Conservation (phyloP, 306 rosid species). For the Astragalus membranaceus region DNA sequence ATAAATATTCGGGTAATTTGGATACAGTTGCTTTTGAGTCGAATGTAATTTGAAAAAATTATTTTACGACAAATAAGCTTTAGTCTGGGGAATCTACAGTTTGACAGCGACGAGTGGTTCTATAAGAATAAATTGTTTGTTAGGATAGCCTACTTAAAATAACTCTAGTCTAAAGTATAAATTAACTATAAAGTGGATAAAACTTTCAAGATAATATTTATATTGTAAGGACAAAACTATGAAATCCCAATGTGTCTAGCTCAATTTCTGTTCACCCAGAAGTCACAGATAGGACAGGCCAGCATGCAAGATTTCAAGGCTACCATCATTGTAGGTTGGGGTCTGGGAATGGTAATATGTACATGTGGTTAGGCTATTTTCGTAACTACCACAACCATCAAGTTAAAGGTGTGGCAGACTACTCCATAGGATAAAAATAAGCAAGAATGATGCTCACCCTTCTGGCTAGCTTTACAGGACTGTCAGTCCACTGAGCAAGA, state of each 20-base stretch:
- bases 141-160: not conserved
- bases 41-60: not conserved
- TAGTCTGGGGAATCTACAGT: not conserved
- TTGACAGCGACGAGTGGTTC: slow-evolving; percentile 1
- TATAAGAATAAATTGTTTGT: not conserved
- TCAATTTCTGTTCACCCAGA: not conserved
- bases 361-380: not conserved
- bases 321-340: not conserved
- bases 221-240: not conserved
- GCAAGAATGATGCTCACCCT: slow-evolving; percentile 52
- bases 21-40: not conserved
- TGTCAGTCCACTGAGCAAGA: slow-evolving; percentile 29
- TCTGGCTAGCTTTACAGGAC: slow-evolving; percentile 46
- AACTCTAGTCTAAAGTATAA: not conserved
- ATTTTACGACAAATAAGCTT: not conserved
- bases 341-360: not conserved
- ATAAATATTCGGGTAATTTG: not conserved
- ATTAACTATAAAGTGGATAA: not conserved
- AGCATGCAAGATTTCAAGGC: not conserved
- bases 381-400: not conserved
- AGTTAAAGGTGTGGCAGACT: slow-evolving; percentile 7
- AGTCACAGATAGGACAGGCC: not conserved
- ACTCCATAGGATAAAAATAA: not conserved
- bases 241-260: not conserved
- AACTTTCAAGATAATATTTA: not conserved